Percentiles rank a stretch among this genome's conserved stretches.
These are phyloP conservation scores for Aspergillus ibericus DNA, from an alignment of 2,329 filamentous ascomycete genomes.

Conservation along the genomic window DNA sequence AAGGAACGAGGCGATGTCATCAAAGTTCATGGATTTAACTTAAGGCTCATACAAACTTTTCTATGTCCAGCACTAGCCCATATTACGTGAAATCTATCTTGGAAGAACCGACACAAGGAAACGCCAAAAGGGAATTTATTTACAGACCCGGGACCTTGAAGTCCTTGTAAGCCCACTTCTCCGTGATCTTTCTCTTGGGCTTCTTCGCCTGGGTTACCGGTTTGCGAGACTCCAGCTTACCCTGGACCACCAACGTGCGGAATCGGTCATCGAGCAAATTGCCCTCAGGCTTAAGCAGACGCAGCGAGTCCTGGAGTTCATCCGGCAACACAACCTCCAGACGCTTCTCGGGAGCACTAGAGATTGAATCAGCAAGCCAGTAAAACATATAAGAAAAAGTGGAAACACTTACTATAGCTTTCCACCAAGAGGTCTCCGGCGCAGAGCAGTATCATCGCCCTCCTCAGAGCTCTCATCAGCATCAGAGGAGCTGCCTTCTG, in stretches of 20 bases:
- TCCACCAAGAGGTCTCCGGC: conserved; percentile 70
- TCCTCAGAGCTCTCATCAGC: conserved; percentile 40
- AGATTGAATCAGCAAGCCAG: conserved; percentile 20
- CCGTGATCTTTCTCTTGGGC: conserved; percentile 75
- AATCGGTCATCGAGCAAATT: conserved; percentile 91
- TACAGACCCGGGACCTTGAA: conserved; percentile 59
- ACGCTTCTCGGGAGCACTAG: conserved; percentile 65
- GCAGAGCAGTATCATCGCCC: conserved; percentile 63
- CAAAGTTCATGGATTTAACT: not conserved
- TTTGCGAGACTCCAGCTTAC: conserved; percentile 82
- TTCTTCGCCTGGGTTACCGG: conserved; percentile 80
- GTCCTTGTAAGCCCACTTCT: conserved; percentile 99
- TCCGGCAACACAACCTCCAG: conserved; percentile 80
- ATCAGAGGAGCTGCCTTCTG: conserved; percentile 35
- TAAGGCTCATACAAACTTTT: conserved; percentile 5
- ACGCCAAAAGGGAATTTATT: conserved; percentile 22
- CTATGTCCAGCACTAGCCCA: conserved; percentile 2
- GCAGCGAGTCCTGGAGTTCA: conserved; percentile 76
- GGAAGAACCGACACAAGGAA: conserved; percentile 16
- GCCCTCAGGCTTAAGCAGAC: conserved; percentile 89
- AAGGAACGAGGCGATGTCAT: too few relatives aligned
- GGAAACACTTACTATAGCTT: conserved; percentile 51
- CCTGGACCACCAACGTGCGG: conserved; percentile 80
- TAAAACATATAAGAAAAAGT: not conserved
- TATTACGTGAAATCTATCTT: conserved; percentile 15